Conservation (phyloP, 1,284 basidiomycete species). For the Caloboletus firmus region DNA sequence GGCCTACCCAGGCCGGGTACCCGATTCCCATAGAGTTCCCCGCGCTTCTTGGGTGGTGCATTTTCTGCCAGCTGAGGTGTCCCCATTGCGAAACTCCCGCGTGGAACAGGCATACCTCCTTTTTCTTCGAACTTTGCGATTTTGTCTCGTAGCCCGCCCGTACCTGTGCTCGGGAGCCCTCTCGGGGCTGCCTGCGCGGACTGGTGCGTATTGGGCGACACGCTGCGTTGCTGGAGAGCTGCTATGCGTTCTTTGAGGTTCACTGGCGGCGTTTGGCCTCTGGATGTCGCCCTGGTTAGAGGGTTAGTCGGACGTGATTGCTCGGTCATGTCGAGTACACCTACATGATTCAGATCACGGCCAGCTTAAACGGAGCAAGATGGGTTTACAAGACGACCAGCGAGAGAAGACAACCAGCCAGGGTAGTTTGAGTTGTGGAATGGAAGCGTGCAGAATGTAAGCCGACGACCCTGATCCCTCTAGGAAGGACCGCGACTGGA, state of each 20-base stretch:
- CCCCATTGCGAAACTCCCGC: constrained; percentile 71
- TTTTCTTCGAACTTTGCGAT: constrained; percentile 77
- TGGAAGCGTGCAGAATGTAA: constrained; percentile 10
- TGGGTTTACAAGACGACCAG: constrained; percentile 21
- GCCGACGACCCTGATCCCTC: constrained; percentile 16
- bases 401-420: constrained; percentile 19
- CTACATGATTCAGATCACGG: constrained; percentile 20
- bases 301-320: constrained; percentile 16
- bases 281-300: constrained; percentile 31
- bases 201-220: constrained; percentile 36
- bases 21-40: constrained; percentile 72
- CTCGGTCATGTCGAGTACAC: constrained; percentile 6
- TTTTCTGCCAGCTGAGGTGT: constrained; percentile 53
- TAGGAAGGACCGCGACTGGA: constrained; percentile 1
- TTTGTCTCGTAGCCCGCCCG: constrained; percentile 59
- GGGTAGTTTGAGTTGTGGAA: constrained; percentile 14
- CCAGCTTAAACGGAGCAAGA: background rate
- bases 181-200: constrained; percentile 34
- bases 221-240: constrained; percentile 63
- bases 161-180: constrained; percentile 25
- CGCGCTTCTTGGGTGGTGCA: constrained; percentile 47
- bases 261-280: constrained; percentile 45
- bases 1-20: constrained; percentile 49
- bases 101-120: constrained; percentile 70
- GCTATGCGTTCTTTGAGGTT: constrained; percentile 78